Evolutionary conservation across 2,329 filamentous ascomycete species (phyloP).

Genomic region (Penicillium frequentans): DNA sequence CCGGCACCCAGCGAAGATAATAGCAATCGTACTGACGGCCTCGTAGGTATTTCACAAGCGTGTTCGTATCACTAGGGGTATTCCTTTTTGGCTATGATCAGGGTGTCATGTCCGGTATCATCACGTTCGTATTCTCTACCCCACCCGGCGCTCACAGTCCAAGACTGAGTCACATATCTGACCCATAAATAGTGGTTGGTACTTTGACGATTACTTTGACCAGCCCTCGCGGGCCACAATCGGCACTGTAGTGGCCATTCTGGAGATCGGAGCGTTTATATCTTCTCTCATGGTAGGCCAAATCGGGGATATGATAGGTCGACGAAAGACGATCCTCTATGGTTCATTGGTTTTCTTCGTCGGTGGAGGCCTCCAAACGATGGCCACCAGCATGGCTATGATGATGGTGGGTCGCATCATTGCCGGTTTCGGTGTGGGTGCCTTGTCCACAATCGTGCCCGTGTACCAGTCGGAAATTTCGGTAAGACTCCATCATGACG

Average conservation of each 20-base stretch:
- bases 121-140: conserved; percentile 52
- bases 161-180: conserved; percentile 5
- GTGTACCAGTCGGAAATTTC: conserved; percentile 96
- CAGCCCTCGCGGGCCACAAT: conserved; percentile 84
- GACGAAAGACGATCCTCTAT: conserved; percentile 86
- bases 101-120: conserved; percentile 68
- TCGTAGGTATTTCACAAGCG: conserved; percentile 85
- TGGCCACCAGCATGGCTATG: conserved; percentile 80
- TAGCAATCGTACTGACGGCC: conserved; percentile 21
- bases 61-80: conserved; percentile 65
- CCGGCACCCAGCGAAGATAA: background rate
- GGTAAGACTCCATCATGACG: conserved; percentile 17
- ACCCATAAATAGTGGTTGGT: conserved; percentile 63
- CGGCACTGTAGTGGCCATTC: conserved; percentile 95
- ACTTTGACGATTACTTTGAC: conserved; percentile 90
- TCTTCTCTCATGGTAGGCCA: conserved; percentile 83
- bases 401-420: conserved; percentile 82
- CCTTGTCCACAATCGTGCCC: conserved; percentile 86
- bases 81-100: conserved; percentile 67
- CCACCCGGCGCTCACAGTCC: background rate
- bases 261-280: conserved; percentile 90
- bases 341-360: conserved; percentile 84
- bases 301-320: conserved; percentile 87
- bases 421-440: conserved; percentile 82
- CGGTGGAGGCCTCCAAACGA: conserved; percentile 82